These are phyloP conservation scores for Amanita pallidorosea DNA, from an alignment of 768 basidiomycete genomes.

Conservation along the genomic window DNA sequence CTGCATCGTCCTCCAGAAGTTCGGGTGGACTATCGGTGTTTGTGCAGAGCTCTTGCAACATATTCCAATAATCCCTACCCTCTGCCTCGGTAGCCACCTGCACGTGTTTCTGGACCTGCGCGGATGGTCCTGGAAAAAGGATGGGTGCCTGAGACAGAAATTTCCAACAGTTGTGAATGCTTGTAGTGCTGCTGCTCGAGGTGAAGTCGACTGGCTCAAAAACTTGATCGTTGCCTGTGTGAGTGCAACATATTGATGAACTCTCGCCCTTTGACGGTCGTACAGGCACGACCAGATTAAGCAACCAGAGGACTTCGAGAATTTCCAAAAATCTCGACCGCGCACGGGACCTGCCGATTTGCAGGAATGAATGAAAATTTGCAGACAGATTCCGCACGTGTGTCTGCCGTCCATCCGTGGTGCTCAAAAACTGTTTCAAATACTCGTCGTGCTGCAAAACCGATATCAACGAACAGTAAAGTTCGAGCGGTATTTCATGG, in stretches of 20 bases:
- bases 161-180: conserved; percentile 37
- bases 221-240: conserved; percentile 5
- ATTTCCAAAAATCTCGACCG: conserved; percentile 52
- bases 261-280: conserved; percentile 21
- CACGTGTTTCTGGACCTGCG: conserved; percentile 44
- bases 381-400: conserved; percentile 44
- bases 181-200: neutral
- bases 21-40: conserved; percentile 19
- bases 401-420: conserved; percentile 35
- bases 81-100: conserved; percentile 27
- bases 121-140: conserved; percentile 35
- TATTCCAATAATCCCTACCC: conserved; percentile 45
- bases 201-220: conserved; percentile 30
- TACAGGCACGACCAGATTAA: conserved; percentile 55
- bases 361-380: conserved; percentile 37
- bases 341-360: conserved; percentile 48
- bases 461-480: conserved; percentile 56
- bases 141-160: conserved; percentile 47
- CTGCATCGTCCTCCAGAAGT: conserved; percentile 12
- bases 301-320: conserved; percentile 42
- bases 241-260: neutral
- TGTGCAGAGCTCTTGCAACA: conserved; percentile 37
- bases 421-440: conserved; percentile 38
- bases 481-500: conserved; percentile 52
- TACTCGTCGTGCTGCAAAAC: conserved; percentile 45